Conservation (phyloP, 768 basidiomycete genomes). For the Kwoniella heveanensis region DNA sequence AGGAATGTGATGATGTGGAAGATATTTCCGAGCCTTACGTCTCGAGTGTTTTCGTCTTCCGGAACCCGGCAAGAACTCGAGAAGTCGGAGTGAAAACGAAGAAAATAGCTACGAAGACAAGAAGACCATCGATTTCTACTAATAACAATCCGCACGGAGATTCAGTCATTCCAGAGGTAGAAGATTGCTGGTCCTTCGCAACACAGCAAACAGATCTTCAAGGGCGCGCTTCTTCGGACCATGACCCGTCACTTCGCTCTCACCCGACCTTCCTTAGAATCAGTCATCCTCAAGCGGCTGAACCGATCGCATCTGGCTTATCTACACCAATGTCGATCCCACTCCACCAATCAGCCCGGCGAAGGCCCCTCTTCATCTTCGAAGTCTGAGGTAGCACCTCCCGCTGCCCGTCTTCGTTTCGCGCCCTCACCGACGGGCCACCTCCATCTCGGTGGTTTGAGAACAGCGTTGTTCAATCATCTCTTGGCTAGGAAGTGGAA, state of each 20-base stretch:
- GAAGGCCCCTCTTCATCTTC: neutral
- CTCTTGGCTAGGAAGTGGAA: slow-evolving; percentile 76
- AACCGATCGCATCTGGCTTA: neutral
- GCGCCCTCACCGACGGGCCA: slow-evolving; percentile 96
- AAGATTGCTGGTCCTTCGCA: too few species aligned
- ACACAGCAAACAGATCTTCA: too few species aligned
- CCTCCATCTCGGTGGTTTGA: slow-evolving; percentile 88
- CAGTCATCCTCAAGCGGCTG: neutral
- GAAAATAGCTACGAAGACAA: too few species aligned
- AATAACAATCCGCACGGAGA: too few species aligned
- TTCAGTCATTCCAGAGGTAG: too few species aligned
- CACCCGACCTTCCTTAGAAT: neutral
- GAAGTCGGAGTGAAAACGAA: neutral
- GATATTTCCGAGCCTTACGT: neutral
- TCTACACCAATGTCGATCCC: neutral
- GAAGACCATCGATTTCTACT: too few species aligned
- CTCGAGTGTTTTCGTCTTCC: slow-evolving; percentile 8
- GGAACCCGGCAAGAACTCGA: neutral
- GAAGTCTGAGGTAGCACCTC: slow-evolving; percentile 2
- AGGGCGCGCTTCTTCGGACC: too few species aligned
- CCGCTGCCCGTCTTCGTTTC: slow-evolving; percentile 69
- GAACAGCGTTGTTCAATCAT: slow-evolving; percentile 92
- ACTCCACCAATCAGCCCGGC: neutral
- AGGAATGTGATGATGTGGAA: slow-evolving; percentile 26
- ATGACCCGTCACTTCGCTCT: slow-evolving; percentile 1